Conservation (phyloP, 1,139 yeast species). For the Yamadazyma dendronema region DNA sequence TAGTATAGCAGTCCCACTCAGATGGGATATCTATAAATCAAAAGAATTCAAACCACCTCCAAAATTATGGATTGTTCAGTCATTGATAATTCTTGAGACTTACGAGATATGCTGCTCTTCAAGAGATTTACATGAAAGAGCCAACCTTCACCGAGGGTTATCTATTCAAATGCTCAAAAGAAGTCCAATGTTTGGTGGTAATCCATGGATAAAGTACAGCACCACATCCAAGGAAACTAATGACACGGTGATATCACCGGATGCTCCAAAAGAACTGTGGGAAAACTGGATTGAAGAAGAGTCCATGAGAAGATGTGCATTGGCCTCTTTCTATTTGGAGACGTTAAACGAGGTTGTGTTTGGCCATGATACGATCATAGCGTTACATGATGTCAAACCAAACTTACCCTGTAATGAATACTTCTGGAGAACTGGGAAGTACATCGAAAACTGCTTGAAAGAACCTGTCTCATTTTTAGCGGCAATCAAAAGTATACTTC, state of each 20-base stretch:
- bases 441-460: slow-evolving; percentile 7
- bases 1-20: slow-evolving; percentile 56
- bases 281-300: slow-evolving; percentile 74
- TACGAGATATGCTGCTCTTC: slow-evolving; percentile 64
- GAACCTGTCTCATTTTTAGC: slow-evolving; percentile 36
- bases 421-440: slow-evolving; percentile 56
- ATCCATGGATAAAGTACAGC: slow-evolving; percentile 35
- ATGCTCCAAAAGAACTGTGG: slow-evolving; percentile 17
- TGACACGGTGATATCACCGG: slow-evolving; percentile 8
- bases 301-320: slow-evolving; percentile 72
- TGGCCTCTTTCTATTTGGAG: slow-evolving; percentile 78
- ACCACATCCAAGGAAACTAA: slow-evolving; percentile 7
- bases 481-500: slow-evolving; percentile 33
- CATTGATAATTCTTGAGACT: slow-evolving; percentile 59
- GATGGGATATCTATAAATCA: slow-evolving; percentile 61
- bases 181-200: slow-evolving; percentile 72
- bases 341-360: slow-evolving; percentile 77
- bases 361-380: slow-evolving; percentile 66
- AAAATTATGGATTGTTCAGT: slow-evolving; percentile 64
- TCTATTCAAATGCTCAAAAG: slow-evolving; percentile 70
- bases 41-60: slow-evolving; percentile 62
- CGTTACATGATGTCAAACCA: slow-evolving; percentile 30
- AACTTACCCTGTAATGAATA: slow-evolving; percentile 74
- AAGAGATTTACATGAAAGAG: slow-evolving; percentile 66
- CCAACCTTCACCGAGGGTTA: slow-evolving; percentile 75